A percentile compares a stretch with the other conserved stretches of the same genome.
Conservation (phyloP, 1,284 basidiomycete species). For the Cutaneotrichosporon sp. region DNA sequence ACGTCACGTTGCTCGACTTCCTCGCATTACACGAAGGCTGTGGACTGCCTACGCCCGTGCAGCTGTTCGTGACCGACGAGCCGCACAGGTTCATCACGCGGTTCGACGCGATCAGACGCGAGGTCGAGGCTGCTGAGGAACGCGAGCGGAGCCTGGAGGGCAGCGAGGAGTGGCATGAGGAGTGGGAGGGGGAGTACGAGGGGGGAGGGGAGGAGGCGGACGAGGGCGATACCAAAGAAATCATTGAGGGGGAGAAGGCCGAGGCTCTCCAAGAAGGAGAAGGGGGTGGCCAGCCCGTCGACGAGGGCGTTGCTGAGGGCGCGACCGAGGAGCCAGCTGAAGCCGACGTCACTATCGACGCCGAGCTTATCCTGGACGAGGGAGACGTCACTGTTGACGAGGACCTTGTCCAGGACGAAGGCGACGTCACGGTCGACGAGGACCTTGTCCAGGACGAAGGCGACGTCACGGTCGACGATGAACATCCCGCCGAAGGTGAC, state of each 20-base stretch:
- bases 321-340: neutral
- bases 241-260: too few relatives aligned
- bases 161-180: conserved; percentile 12
- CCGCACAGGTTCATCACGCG: conserved; percentile 44
- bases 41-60: conserved; percentile 42
- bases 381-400: conserved; percentile 11
- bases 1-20: conserved; percentile 44
- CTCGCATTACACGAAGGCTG: conserved; percentile 43
- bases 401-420: neutral
- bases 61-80: conserved; percentile 39
- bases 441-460: neutral
- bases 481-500: neutral
- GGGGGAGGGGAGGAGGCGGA: conserved; percentile 8
- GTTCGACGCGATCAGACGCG: conserved; percentile 44
- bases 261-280: conserved; percentile 1
- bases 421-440: conserved; percentile 10
- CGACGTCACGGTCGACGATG: neutral
- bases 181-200: conserved; percentile 17
- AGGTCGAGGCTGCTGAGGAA: conserved; percentile 61
- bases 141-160: conserved; percentile 18
- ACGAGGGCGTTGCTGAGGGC: conserved; percentile 15
- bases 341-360: neutral
- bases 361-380: neutral
- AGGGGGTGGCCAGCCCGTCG: conserved; percentile 8
- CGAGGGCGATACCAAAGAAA: neutral